phyloP scores from a whole-genome alignment of 805 yeast species.

The Sugiyamaella smithiae region DNA sequence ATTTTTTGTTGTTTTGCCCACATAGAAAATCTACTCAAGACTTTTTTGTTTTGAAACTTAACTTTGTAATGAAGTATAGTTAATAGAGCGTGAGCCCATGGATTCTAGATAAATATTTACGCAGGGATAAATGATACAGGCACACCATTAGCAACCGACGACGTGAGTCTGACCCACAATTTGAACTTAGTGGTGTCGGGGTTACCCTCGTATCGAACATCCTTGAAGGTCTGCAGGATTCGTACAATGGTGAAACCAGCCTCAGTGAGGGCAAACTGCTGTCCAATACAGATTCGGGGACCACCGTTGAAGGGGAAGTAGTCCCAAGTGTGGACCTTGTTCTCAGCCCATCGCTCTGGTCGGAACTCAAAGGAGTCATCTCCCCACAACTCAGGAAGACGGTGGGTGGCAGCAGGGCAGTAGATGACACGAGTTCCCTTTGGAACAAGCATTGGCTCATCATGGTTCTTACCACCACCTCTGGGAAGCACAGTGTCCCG shows the following conservation, averaged over 20 bases:
- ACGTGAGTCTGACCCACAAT: constrained; percentile 7
- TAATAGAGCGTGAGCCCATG: no score
- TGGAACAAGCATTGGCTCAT: constrained; percentile 40
- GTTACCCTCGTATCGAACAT: constrained; percentile 7
- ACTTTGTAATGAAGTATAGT: no score
- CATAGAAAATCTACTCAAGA: no score
- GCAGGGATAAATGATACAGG: constrained; percentile 1
- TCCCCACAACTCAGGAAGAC: constrained; percentile 42
- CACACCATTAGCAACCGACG: constrained; percentile 13
- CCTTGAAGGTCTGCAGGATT: constrained; percentile 32
- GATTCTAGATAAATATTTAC: neutral
- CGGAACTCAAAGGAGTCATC: constrained; percentile 34
- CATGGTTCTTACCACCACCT: constrained; percentile 48
- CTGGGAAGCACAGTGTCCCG: constrained; percentile 48
- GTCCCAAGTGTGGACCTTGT: constrained; percentile 44
- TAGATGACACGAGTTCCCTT: constrained; percentile 46
- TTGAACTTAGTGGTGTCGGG: neutral
- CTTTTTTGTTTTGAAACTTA: no score
- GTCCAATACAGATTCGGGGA: constrained; percentile 54
- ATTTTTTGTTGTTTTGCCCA: no score
- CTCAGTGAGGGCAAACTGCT: constrained; percentile 55
- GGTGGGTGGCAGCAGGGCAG: constrained; percentile 43
- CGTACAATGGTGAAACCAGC: constrained; percentile 45
- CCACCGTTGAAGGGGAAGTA: constrained; percentile 56
- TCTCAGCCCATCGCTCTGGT: constrained; percentile 41